These are phyloP conservation scores for Jaenimonas drosophilae DNA, from an alignment of 208 protist genomes.

Conservation along the genomic window DNA sequence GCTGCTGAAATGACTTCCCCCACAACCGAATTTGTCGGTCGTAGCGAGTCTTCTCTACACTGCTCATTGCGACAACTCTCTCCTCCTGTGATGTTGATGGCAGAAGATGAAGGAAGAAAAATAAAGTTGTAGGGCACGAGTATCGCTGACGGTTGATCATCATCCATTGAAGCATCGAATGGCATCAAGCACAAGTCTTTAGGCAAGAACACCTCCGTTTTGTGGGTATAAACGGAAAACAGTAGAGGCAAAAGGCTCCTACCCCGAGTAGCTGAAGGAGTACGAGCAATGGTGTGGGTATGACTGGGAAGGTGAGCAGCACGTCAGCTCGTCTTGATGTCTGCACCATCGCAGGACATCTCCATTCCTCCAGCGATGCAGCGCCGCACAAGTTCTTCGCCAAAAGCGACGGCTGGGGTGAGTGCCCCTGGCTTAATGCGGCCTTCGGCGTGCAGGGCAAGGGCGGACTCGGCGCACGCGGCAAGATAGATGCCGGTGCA, in stretches of 20 bases:
- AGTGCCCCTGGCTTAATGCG: constrained; percentile 43
- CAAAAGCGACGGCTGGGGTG: constrained; percentile 57
- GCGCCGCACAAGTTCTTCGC: constrained; percentile 35
- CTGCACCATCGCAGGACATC: too few relatives aligned
- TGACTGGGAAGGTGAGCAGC: too few relatives aligned
- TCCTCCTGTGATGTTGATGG: background rate
- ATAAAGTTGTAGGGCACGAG: background rate
- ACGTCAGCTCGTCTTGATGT: too few relatives aligned
- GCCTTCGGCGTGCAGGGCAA: constrained; percentile 22
- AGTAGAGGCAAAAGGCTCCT: too few relatives aligned
- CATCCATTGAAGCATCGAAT: background rate
- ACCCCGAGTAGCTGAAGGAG: too few relatives aligned
- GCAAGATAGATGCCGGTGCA: constrained; percentile 50
- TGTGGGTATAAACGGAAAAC: background rate
- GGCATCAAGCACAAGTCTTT: background rate
- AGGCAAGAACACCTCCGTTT: background rate
- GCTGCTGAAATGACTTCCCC: constrained; percentile 85
- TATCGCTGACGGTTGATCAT: background rate
- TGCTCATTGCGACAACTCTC: constrained; percentile 14
- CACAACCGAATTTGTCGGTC: constrained; percentile 92
- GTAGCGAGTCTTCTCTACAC: constrained; percentile 72
- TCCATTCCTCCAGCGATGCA: constrained; percentile 23
- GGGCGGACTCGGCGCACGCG: constrained; percentile 40
- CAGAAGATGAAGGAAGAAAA: constrained; percentile 1
- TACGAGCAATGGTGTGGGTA: too few relatives aligned